These are phyloP conservation scores for Orobanche coerulescens DNA, from an alignment of 257 asterid species.

Conservation along the genomic window DNA sequence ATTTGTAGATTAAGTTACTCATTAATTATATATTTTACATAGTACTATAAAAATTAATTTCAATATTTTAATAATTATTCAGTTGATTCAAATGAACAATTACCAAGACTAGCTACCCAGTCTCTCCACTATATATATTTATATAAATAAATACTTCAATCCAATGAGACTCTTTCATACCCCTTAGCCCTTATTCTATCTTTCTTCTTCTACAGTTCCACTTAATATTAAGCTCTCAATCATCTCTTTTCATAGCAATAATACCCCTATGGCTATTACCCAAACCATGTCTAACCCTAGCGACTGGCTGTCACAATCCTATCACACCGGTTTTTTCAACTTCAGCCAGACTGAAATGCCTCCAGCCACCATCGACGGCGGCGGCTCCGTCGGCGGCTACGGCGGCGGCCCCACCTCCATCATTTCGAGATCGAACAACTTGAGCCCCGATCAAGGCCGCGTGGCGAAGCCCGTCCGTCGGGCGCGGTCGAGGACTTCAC, in stretches of 20 bases:
- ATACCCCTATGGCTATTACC: conserved; percentile 28
- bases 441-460: conserved; percentile 37
- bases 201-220: no score
- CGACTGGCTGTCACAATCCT: conserved; percentile 28
- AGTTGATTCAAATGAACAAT: no score
- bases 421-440: conserved; percentile 10
- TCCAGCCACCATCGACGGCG: conserved; percentile 1
- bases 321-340: conserved; percentile 16
- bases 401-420: conserved; percentile 4
- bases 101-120: no score
- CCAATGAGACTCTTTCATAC: conserved; percentile 8
- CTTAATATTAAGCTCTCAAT: no score
- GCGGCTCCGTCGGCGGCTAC: neutral
- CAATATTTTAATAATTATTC: no score
- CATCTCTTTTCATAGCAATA: no score
- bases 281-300: conserved; percentile 36
- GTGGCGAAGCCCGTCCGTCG: conserved; percentile 34
- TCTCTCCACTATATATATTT: neutral
- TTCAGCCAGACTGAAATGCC: conserved; percentile 14
- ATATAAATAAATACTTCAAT: conserved; percentile 22
- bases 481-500: conserved; percentile 40
- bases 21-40: no score
- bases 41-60: no score
- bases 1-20: no score
- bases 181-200: conserved; percentile 2